Conservation (phyloP, 2,329 filamentous ascomycete species). For the Ilyonectria robusta region DNA sequence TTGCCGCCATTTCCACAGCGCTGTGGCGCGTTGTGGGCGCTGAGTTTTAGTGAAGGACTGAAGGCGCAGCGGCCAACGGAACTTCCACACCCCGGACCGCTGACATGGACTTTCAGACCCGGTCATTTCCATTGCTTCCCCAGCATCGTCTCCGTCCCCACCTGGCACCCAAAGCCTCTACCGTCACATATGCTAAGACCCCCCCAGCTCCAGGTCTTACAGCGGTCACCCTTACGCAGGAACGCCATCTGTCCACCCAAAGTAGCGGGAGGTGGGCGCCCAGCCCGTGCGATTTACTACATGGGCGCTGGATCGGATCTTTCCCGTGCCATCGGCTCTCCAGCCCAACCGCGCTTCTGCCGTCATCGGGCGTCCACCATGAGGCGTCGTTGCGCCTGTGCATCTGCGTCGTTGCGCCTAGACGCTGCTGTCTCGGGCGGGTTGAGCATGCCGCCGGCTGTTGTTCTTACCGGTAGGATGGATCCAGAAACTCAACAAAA, state of each 20-base stretch:
- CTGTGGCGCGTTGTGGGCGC: neutral
- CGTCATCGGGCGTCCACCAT: slow-evolving; percentile 36
- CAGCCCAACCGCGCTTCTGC: slow-evolving; percentile 30
- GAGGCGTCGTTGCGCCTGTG: no score
- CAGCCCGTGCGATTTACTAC: slow-evolving; percentile 39
- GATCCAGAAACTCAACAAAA: neutral
- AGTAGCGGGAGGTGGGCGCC: slow-evolving; percentile 42
- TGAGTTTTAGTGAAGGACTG: neutral
- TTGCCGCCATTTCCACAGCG: neutral
- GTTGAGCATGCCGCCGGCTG: neutral
- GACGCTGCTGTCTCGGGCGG: neutral
- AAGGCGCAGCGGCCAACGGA: slow-evolving; percentile 1
- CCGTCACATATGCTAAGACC: slow-evolving; percentile 29
- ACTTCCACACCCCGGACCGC: slow-evolving; percentile 6
- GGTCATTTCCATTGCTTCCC: slow-evolving; percentile 7
- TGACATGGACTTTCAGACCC: slow-evolving; percentile 1
- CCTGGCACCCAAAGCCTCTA: slow-evolving; percentile 5
- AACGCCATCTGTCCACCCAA: slow-evolving; percentile 41
- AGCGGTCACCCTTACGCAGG: slow-evolving; percentile 50
- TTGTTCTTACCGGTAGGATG: slow-evolving; percentile 1
- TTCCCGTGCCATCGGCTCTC: slow-evolving; percentile 44
- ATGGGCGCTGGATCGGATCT: slow-evolving; percentile 45
- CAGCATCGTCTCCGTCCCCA: slow-evolving; percentile 21
- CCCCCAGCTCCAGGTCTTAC: slow-evolving; percentile 39
- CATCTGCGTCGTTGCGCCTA: neutral